These are phyloP conservation scores for Salix udensis DNA, from an alignment of 345 rosid genomes.

Conservation along the genomic window DNA sequence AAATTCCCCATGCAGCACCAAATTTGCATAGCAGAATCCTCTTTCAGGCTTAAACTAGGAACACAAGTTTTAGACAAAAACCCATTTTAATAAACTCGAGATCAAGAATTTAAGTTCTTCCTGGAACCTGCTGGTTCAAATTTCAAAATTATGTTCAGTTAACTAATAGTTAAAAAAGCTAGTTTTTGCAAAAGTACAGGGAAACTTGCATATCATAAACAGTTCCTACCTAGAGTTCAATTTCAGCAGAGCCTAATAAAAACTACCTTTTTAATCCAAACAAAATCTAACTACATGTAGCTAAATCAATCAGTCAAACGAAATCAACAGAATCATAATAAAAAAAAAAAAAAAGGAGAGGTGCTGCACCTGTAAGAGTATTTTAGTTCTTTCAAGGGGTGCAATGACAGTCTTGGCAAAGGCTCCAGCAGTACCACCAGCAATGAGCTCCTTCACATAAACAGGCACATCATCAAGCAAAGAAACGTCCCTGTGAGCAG, in stretches of 20 bases:
- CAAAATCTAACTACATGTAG: neutral
- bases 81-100: neutral
- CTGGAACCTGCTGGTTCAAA: neutral
- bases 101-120: neutral
- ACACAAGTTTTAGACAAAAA: neutral
- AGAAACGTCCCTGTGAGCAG: constrained; percentile 35
- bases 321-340: neutral
- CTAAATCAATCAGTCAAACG: neutral
- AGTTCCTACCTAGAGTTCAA: neutral
- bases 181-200: neutral
- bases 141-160: neutral
- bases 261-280: neutral
- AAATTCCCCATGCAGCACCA: neutral
- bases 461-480: constrained; percentile 62
- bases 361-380: constrained; percentile 73
- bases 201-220: neutral
- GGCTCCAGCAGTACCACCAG: constrained; percentile 95
- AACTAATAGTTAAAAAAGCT: neutral
- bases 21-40: neutral
- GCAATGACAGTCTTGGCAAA: constrained; percentile 91
- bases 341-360: neutral
- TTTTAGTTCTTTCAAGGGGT: constrained; percentile 84
- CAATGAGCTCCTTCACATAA: constrained; percentile 80
- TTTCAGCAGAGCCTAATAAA: neutral
- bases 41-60: neutral